Conservation (phyloP, 768 basidiomycete genomes). For the Brasilioporus rufonigricans region DNA sequence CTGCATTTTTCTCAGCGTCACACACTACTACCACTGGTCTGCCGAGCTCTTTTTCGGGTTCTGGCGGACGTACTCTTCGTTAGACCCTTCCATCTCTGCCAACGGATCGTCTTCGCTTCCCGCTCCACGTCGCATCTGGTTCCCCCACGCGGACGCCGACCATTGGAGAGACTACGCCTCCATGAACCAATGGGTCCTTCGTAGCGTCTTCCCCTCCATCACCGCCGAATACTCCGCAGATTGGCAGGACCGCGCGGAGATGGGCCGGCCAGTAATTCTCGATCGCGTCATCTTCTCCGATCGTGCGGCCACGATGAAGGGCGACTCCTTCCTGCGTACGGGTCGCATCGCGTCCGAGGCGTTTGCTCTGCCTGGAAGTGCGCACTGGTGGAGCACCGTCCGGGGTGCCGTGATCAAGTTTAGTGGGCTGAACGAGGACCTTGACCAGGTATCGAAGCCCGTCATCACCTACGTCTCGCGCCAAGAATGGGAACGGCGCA, state of each 20-base stretch:
- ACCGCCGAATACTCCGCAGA: conserved; percentile 80
- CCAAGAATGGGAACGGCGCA: conserved; percentile 85
- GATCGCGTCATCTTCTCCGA: conserved; percentile 89
- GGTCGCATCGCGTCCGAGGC: conserved; percentile 76
- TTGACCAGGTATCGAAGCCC: conserved; percentile 52
- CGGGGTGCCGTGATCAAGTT: conserved; percentile 72
- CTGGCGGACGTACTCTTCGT: conserved; percentile 85
- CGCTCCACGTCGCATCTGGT: conserved; percentile 69
- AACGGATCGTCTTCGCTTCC: conserved; percentile 72
- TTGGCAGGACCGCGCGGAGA: conserved; percentile 75
- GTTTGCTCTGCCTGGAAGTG: conserved; percentile 70
- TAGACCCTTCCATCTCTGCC: conserved; percentile 66
- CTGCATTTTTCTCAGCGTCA: conserved; percentile 49
- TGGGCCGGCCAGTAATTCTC: conserved; percentile 69
- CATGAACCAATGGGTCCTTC: conserved; percentile 89
- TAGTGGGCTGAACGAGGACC: conserved; percentile 51
- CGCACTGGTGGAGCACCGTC: conserved; percentile 83
- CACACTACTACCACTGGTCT: conserved; percentile 93
- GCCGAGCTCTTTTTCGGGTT: conserved; percentile 91
- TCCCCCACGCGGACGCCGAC: conserved; percentile 67
- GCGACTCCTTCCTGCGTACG: conserved; percentile 62
- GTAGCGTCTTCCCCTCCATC: conserved; percentile 75
- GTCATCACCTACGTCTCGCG: conserved; percentile 94
- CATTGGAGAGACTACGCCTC: conserved; percentile 90
- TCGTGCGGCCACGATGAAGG: conserved; percentile 79